Conservation (phyloP, 225 moss, liverwort and hornwort species). For the Bryoerythrophyllum caledonicum region DNA sequence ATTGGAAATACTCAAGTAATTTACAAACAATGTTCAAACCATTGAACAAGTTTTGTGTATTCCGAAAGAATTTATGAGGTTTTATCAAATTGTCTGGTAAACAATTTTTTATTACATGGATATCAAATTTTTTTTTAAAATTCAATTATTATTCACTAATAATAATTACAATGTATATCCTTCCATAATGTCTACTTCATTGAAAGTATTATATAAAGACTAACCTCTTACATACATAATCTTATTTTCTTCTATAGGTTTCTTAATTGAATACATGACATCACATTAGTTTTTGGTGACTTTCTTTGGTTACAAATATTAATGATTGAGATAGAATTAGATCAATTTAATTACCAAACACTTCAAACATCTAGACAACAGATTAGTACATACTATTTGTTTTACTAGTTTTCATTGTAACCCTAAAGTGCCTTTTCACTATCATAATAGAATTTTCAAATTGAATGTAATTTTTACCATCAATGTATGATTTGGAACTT, state of each 20-base stretch:
- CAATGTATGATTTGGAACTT: not conserved
- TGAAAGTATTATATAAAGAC: not conserved
- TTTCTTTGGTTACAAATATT: fast-evolving
- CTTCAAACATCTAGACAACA: not conserved
- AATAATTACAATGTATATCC: fast-evolving
- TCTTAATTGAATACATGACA: not conserved
- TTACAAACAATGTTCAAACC: too few relatives aligned
- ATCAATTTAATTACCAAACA: not conserved
- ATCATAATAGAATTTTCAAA: not conserved
- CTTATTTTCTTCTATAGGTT: not conserved
- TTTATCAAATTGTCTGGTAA: too few relatives aligned
- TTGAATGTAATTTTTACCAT: fast-evolving
- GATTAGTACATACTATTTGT: fast-evolving
- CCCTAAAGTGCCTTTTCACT: not conserved
- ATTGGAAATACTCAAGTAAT: too few relatives aligned
- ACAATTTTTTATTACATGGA: too few relatives aligned
- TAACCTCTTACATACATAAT: not conserved
- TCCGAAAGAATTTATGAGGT: too few relatives aligned
- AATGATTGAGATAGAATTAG: not conserved
- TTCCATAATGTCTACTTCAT: not conserved
- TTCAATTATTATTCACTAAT: not conserved
- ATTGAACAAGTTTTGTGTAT: too few relatives aligned
- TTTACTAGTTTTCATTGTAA: not conserved
- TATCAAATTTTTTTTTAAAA: too few relatives aligned
- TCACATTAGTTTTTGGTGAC: fast-evolving